Evolutionary conservation across 176 grass and related monocot species (phyloP), one percentile per base, ranked within the genome.

Genomic region (Eragrostis nindensis): DNA sequence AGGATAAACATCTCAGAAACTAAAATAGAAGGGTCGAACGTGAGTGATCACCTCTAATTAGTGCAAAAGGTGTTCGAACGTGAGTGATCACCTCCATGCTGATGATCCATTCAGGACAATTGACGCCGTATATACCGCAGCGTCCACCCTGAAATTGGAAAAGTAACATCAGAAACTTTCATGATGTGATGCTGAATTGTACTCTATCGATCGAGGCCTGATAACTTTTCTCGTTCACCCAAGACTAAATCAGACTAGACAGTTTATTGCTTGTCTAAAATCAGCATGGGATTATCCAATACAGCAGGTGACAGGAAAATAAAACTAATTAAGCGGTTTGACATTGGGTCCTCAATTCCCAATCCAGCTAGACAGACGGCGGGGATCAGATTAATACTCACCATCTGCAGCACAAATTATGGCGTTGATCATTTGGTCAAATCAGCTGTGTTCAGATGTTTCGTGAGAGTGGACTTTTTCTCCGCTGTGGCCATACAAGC

Each of bases 31-130:
- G n/a, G n/a, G 53, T n/a, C n/a, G n/a, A n/a, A n/a, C n/a, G n/a
- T n/a, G n/a, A n/a, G n/a, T n/a, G n/a, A n/a, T n/a, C n/a, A n/a
- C n/a, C n/a, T n/a, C n/a, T 49, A 19, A 71, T n/a, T 30, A 43
- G 1, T 21, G 16, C 29, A 65, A 48, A 39, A 55, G n/a, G 10
- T 57, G 54, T 57, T 6, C 10, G 22, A 21, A 9, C 7, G 4
- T 52, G 50, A 55, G 18, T 59, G 7, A 57, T 57, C 52, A 61
- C 95, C 95, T 98, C 83, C 95, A 98, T 94, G 80, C 84, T 89
- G 32, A 93, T 89, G 62, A 98, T 79, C 95, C 95, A 98, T 87
- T 98, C 90, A 21, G 95, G 75, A 77, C 86, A 93, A 46, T 98
- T 98, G 18, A 78, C 87, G 70, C 95, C 90, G 12, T 91, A 98